Conservation (phyloP, 306 rosid species). For the Dalbergia cultrata region DNA sequence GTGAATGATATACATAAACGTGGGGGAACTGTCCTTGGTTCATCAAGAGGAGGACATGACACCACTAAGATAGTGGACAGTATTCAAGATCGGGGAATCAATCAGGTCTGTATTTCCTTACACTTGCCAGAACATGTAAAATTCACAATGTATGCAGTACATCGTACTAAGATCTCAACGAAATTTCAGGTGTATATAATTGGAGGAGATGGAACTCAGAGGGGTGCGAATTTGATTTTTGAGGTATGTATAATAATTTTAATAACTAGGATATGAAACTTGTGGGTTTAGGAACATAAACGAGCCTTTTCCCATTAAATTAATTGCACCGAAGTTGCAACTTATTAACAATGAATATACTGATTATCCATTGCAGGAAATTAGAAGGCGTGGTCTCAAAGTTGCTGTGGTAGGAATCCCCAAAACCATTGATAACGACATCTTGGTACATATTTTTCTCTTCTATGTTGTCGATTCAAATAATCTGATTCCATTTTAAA, state of each 20-base stretch:
- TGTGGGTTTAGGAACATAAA: slow-evolving; percentile 10
- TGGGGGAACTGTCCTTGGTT: slow-evolving; percentile 91
- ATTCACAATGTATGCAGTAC: background rate
- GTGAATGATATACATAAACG: slow-evolving; percentile 98
- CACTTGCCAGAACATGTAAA: slow-evolving; percentile 9
- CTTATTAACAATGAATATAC: slow-evolving; percentile 28
- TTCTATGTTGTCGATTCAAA: slow-evolving; percentile 8
- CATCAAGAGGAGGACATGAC: slow-evolving; percentile 96
- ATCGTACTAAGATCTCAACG: slow-evolving; percentile 18
- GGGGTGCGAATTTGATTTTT: slow-evolving; percentile 82
- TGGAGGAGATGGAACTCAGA: slow-evolving; percentile 99
- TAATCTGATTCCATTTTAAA: slow-evolving; percentile 19
- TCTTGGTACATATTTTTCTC: slow-evolving; percentile 63
- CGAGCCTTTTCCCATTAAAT: slow-evolving; percentile 3
- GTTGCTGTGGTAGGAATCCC: slow-evolving; percentile 95
- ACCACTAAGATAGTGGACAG: slow-evolving; percentile 93
- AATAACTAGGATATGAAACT: background rate
- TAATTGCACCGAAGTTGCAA: slow-evolving; percentile 18
- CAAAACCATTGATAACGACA: slow-evolving; percentile 97
- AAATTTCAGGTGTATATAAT: slow-evolving; percentile 84
- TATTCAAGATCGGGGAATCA: slow-evolving; percentile 91
- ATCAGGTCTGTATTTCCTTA: slow-evolving; percentile 67
- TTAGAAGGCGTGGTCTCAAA: slow-evolving; percentile 84
- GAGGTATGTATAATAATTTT: slow-evolving; percentile 68
- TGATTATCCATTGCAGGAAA: slow-evolving; percentile 69